These are phyloP conservation scores for Datura wrightii DNA, from an alignment of 257 asterid species.

Conservation along the genomic window DNA sequence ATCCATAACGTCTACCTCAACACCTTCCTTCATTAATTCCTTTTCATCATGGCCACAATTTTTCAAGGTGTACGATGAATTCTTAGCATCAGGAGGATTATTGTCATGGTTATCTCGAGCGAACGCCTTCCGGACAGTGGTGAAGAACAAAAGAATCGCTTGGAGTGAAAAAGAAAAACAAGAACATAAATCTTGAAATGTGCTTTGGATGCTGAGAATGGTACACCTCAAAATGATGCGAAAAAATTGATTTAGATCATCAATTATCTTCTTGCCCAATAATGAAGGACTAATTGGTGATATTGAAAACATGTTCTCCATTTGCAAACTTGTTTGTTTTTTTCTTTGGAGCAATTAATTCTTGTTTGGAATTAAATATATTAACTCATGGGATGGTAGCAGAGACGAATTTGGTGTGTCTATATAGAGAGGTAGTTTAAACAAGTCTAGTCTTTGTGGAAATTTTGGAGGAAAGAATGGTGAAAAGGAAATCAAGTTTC, in stretches of 20 bases:
- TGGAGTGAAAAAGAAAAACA: conserved; percentile 30
- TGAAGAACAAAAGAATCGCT: not conserved
- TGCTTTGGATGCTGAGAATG: conserved; percentile 35
- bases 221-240: conserved; percentile 38
- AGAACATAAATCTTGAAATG: conserved; percentile 44
- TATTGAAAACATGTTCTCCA: conserved; percentile 34
- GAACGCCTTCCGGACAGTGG: not conserved
- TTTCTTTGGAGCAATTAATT: not conserved
- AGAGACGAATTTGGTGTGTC: not conserved
- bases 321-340: not conserved
- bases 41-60: not conserved
- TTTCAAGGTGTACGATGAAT: not conserved
- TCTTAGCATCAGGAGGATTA: not conserved
- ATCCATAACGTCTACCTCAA: conserved; percentile 45
- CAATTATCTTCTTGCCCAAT: conserved; percentile 35
- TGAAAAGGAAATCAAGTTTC: not conserved
- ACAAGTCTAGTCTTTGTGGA: conserved; percentile 23
- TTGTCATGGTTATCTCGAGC: not conserved
- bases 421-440: not conserved
- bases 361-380: not conserved
- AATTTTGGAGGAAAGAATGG: not conserved
- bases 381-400: not conserved
- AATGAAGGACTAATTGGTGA: conserved; percentile 11
- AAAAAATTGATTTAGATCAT: conserved; percentile 39
- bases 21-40: conserved; percentile 34